Percentiles rank a stretch among this genome's conserved stretches.
phyloP scores from a whole-genome alignment of 2,329 filamentous ascomycete species.

The Penicillium hesseltinei region DNA sequence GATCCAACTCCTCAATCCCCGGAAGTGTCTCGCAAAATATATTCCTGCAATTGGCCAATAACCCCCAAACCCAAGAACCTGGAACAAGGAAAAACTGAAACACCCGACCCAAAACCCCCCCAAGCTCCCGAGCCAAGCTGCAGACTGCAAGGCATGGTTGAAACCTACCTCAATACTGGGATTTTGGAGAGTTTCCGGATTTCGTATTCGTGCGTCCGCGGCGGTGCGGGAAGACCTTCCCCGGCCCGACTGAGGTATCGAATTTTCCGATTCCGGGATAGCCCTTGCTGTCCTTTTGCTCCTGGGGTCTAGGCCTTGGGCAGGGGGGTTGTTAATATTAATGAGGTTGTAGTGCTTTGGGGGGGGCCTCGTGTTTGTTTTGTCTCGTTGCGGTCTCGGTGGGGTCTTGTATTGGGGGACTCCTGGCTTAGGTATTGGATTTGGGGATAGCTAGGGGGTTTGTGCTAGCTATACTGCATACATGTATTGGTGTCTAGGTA shows the following conservation, averaged over 20 bases:
- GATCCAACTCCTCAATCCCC: neutral
- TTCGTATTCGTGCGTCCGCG: slow-evolving; percentile 12
- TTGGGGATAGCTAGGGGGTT: slow-evolving; percentile 4
- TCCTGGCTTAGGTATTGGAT: slow-evolving; percentile 1
- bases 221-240: slow-evolving; percentile 13
- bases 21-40: neutral
- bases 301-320: neutral
- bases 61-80: slow-evolving; percentile 1
- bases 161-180: slow-evolving; percentile 26
- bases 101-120: slow-evolving; percentile 2
- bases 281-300: slow-evolving; percentile 3
- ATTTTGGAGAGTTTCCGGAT: slow-evolving; percentile 10
- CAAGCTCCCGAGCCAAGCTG: slow-evolving; percentile 9
- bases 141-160: slow-evolving; percentile 27
- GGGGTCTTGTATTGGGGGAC: neutral
- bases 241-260: slow-evolving; percentile 3
- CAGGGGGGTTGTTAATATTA: neutral
- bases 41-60: slow-evolving; percentile 8
- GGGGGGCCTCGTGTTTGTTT: neutral
- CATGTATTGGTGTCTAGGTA: neutral
- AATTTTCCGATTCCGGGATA: slow-evolving; percentile 14
- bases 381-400: neutral
- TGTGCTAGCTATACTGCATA: neutral
- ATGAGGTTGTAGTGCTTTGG: neutral
- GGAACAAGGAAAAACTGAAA: slow-evolving; percentile 15